Evolutionary conservation across 805 yeast genomes (phyloP), one percentile per base, ranked within the genome.

Genomic region (Saccharomycopsis javanensis): DNA sequence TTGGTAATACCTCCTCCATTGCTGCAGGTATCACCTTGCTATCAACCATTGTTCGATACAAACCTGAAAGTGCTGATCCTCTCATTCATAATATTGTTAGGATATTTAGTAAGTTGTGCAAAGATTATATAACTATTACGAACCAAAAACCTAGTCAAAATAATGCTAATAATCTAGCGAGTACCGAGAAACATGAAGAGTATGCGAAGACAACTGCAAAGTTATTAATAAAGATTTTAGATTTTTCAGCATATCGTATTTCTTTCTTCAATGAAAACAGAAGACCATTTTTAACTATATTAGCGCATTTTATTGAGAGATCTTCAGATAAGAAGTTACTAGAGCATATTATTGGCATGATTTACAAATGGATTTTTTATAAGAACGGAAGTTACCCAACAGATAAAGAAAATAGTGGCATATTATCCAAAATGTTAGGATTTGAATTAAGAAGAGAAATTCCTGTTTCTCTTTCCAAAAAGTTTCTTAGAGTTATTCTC

Each of bases 351-450:
- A 81, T 92, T 27, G 76, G 77, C 30, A 83, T 90, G 62, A 92
- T 91, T 1, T 81, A 91, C 65, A 78, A 79, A 15, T 94, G 99
- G 99, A 92, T 91, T 0, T 90, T 95, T 66, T 80, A 88, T 1
- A 80, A 84, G 57, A 75, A 81, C 3, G 96, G 88, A 62, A 76
- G 88, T 23, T 90, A 90, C 74, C 99, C 99, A 2, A 88, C 98
- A 0, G 82, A 86, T 2, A 95, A 94, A 67, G 99, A 94, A 66
- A 94, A 94, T 68, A 96, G 98, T 0, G 97, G 96, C 0, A 85
- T 94, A 45, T 74, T 94, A 57, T 80, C 91, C 13, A 94, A 94
- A 70, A 90, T 95, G 97, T 81, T 92, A 79, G 86, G 88, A 1
- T 91, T 89, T 67, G 98, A 92, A 66, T 77, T 84, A 50, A 78